These are phyloP conservation scores for Starmerella riodocensis DNA, from an alignment of 805 yeast genomes.

Conservation along the genomic window DNA sequence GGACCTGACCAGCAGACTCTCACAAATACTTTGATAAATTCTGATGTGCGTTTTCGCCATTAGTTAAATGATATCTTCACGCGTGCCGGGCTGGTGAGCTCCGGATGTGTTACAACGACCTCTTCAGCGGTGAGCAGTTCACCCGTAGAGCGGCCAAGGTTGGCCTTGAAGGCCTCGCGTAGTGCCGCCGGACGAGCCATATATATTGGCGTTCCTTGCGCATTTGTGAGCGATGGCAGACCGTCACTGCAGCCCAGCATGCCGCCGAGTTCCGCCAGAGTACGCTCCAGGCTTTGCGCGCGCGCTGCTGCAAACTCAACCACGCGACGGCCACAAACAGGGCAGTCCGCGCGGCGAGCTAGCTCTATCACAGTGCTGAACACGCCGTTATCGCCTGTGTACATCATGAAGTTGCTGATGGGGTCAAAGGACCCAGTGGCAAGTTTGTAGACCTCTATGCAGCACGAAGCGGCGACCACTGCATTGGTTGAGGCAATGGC, in stretches of 20 bases:
- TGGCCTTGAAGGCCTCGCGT: background rate
- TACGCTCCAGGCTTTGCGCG: conserved; percentile 30
- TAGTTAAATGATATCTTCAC: conserved; percentile 33
- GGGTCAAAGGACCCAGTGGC: conserved; percentile 56
- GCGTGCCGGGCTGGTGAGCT: conserved; percentile 1
- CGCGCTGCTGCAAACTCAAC: conserved; percentile 15
- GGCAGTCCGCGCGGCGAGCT: conserved; percentile 48
- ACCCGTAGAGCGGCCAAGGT: background rate
- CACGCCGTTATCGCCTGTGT: conserved; percentile 68
- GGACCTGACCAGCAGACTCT: no score
- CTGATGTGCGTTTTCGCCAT: no score
- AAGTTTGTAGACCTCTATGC: conserved; percentile 73
- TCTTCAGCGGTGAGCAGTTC: background rate
- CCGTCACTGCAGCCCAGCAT: conserved; percentile 13
- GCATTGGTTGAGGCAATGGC: conserved; percentile 93
- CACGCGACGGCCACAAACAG: conserved; percentile 52
- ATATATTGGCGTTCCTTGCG: background rate
- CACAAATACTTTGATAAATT: no score
- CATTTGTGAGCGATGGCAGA: conserved; percentile 1
- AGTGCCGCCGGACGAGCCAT: background rate
- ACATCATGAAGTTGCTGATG: conserved; percentile 70
- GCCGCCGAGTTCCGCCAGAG: conserved; percentile 32
- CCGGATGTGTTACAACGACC: conserved; percentile 2
- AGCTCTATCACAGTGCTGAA: conserved; percentile 62
- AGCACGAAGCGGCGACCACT: conserved; percentile 75